Percentiles rank a stretch among this genome's conserved stretches.
These are phyloP conservation scores for Canna indica DNA, from an alignment of 176 grass and related monocot species.

Conservation along the genomic window DNA sequence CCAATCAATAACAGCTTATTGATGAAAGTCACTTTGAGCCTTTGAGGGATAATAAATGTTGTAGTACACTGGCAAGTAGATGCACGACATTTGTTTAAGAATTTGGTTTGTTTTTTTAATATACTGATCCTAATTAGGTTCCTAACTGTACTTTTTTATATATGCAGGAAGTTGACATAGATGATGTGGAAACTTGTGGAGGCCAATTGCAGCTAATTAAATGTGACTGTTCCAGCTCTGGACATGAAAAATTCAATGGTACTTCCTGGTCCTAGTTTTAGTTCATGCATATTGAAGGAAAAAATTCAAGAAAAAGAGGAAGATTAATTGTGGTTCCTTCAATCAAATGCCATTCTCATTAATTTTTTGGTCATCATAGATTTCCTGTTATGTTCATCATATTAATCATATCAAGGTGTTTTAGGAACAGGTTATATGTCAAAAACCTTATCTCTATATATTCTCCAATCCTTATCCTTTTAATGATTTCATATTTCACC, in stretches of 20 bases:
- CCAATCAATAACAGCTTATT: too few relatives aligned
- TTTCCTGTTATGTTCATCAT: neutral
- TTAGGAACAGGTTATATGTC: neutral
- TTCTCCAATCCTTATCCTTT: neutral
- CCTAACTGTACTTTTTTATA: conserved; percentile 1
- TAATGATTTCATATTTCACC: too few relatives aligned
- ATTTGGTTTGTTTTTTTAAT: neutral
- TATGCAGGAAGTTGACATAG: conserved; percentile 48
- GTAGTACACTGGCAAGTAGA: neutral
- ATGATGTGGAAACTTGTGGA: conserved; percentile 22
- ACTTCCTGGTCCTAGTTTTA: conserved; percentile 33
- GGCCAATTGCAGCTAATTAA: conserved; percentile 47
- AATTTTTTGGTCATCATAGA: neutral
- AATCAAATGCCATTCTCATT: neutral
- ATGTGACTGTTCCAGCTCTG: conserved; percentile 54
- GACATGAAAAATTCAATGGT: conserved; percentile 74
- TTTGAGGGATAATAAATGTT: neutral
- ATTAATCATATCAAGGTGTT: neutral
- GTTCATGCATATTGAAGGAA: neutral
- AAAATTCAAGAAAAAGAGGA: neutral
- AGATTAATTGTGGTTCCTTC: neutral
- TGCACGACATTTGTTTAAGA: neutral
- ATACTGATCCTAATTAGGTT: neutral
- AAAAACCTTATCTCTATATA: neutral
- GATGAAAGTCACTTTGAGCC: neutral